These are phyloP conservation scores for Ogataea saltuana DNA, from an alignment of 805 yeast species.

Conservation along the genomic window DNA sequence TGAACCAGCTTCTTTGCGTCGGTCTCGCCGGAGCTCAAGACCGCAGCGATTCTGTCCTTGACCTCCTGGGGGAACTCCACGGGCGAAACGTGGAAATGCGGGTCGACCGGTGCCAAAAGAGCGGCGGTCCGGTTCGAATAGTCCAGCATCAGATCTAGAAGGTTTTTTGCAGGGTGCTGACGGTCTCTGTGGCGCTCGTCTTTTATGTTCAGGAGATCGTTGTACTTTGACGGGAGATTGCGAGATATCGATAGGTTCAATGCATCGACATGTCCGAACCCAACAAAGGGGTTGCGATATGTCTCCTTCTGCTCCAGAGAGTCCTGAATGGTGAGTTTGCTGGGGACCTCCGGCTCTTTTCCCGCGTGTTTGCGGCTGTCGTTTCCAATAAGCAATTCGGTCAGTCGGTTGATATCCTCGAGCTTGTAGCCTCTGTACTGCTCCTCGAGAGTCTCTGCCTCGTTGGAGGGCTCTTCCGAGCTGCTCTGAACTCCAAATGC, in stretches of 20 bases:
- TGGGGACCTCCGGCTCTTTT: conserved; percentile 11
- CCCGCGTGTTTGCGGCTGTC: neutral
- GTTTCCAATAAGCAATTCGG: conserved; percentile 1
- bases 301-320: conserved; percentile 19
- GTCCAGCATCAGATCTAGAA: conserved; percentile 18
- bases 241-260: conserved; percentile 18
- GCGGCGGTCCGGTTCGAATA: conserved; percentile 4
- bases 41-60: neutral
- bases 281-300: conserved; percentile 20
- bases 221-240: conserved; percentile 17
- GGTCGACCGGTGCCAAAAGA: neutral
- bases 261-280: conserved; percentile 17
- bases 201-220: conserved; percentile 21
- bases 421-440: neutral
- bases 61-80: conserved; percentile 9
- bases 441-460: neutral
- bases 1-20: conserved; percentile 5
- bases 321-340: conserved; percentile 3
- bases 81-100: neutral
- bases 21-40: neutral
- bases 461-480: no score
- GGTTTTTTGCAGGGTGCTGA: conserved; percentile 9
- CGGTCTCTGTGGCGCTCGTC: conserved; percentile 16
- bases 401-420: conserved; percentile 8
- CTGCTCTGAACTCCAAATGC: no score